Evolutionary conservation across 2,329 filamentous ascomycete genomes (phyloP), one percentile per base, ranked within the genome.

Genomic region (Monosporascus sp.): DNA sequence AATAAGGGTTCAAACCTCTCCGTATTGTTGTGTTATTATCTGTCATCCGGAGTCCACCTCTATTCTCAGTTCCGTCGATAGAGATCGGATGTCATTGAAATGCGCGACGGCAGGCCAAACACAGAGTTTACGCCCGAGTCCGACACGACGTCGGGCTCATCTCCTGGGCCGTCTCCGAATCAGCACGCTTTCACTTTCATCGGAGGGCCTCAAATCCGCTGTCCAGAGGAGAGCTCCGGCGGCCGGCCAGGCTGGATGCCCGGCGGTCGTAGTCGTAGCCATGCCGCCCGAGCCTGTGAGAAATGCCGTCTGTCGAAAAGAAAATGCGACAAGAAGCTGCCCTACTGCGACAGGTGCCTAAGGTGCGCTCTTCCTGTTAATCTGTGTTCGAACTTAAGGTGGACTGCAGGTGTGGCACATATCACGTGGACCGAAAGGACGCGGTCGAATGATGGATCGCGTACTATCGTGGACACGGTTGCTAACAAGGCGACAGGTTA

Each of bases 301-400:
- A 69, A 69, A 54, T 69, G 66, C 47, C 62, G 65, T 18, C 58
- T 64, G 2, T 67, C 65, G 1, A 69, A 69, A 41, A 59, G 66
- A 44, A 66, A 66, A 52, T 69, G 66, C 51, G 65, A 69, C 49
- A 69, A 69, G 54, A 67, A 64, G 47, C 49, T 69, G 47, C 66
- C 66, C 1, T 59, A 57, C 37, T 69, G 66, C 53, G 65, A 67
- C 27, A 59, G 66, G 41, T 69, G 66, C 55, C 62, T 58, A 44
- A 64, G 66, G 66, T 68, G 63, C 49, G 54, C n/a, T 39, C 18
- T 39, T 14, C 17, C 24, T 44, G 44, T 24, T 39, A 17, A 14
- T 41, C 7, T 38, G 35, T 38, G 37, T 39, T 48, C 31, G 14
- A 25, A n/a, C n/a, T 7, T 18, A 9, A 49, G 49, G 31, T 38